phyloP scores from a whole-genome alignment of 1,284 basidiomycete species.

The Microbotryum violaceum region DNA sequence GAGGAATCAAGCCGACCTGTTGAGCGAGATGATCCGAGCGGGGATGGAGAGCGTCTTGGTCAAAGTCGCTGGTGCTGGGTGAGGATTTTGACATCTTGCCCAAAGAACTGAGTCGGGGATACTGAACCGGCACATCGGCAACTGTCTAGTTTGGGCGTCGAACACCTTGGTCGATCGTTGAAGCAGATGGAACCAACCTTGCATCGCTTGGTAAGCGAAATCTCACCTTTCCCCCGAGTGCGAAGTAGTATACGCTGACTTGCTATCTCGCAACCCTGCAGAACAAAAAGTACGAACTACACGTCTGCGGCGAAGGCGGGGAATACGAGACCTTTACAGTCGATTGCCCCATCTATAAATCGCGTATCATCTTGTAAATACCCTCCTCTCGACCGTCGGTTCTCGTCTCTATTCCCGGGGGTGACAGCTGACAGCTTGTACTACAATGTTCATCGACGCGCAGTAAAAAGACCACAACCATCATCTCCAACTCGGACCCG shows the following conservation, averaged over 20 bases:
- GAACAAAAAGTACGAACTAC: constrained; percentile 78
- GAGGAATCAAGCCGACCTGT: constrained; percentile 70
- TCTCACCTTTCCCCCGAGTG: neutral
- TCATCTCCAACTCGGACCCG: constrained; percentile 25
- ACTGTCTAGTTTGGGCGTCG: constrained; percentile 50
- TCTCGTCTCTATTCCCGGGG: too few species aligned
- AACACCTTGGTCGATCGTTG: constrained; percentile 73
- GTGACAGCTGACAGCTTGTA: too few species aligned
- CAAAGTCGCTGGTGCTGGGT: constrained; percentile 91
- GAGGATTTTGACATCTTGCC: neutral
- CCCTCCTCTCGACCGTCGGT: too few species aligned
- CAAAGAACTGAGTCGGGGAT: neutral
- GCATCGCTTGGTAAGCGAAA: constrained; percentile 57
- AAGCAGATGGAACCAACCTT: constrained; percentile 67
- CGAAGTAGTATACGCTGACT: too few species aligned
- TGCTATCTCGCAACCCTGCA: constrained; percentile 37
- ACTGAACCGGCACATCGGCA: constrained; percentile 51
- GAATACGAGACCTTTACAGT: constrained; percentile 95
- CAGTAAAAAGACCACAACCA: constrained; percentile 15
- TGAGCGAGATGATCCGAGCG: constrained; percentile 75
- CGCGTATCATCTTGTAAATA: constrained; percentile 61
- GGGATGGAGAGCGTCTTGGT: constrained; percentile 80
- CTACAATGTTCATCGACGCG: too few species aligned
- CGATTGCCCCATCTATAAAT: constrained; percentile 82
- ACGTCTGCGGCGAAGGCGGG: constrained; percentile 95